Evolutionary conservation across 2,329 filamentous ascomycete genomes (phyloP).

Genomic region (Alternaria burnsii): DNA sequence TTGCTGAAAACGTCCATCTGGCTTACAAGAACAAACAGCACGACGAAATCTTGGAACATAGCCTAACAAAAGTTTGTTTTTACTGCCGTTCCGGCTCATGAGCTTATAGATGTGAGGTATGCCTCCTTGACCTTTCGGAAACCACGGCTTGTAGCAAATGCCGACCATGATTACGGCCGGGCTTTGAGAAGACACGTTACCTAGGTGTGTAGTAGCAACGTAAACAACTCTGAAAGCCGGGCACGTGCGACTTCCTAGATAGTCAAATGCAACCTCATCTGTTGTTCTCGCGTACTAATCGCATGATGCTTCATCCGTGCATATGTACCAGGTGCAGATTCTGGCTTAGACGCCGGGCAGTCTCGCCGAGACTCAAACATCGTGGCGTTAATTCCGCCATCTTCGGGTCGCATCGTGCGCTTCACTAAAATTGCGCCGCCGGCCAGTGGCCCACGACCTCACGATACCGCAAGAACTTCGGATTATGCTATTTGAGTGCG

Average conservation of each 20-base stretch:
- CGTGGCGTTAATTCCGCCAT: neutral
- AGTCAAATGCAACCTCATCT: neutral
- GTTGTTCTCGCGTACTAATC: neutral
- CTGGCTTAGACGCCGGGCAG: neutral
- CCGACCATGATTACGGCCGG: neutral
- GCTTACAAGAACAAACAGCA: no score
- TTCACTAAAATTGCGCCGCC: conserved; percentile 12
- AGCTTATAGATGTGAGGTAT: neutral
- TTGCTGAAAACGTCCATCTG: no score
- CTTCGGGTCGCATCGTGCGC: neutral
- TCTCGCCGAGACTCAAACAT: neutral
- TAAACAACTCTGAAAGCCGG: neutral
- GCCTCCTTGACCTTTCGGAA: neutral
- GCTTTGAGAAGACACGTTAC: no score
- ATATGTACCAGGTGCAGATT: neutral
- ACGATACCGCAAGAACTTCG: conserved; percentile 17
- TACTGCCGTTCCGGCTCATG: neutral
- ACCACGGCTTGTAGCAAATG: neutral
- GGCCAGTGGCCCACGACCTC: conserved; percentile 12
- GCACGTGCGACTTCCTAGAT: neutral
- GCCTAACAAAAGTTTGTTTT: neutral
- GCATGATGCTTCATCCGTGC: neutral
- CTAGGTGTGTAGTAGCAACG: neutral
- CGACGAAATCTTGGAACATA: no score
- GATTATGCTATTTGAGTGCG: neutral